phyloP scores from a whole-genome alignment of 345 rosid species.

The Camelina hispida region DNA sequence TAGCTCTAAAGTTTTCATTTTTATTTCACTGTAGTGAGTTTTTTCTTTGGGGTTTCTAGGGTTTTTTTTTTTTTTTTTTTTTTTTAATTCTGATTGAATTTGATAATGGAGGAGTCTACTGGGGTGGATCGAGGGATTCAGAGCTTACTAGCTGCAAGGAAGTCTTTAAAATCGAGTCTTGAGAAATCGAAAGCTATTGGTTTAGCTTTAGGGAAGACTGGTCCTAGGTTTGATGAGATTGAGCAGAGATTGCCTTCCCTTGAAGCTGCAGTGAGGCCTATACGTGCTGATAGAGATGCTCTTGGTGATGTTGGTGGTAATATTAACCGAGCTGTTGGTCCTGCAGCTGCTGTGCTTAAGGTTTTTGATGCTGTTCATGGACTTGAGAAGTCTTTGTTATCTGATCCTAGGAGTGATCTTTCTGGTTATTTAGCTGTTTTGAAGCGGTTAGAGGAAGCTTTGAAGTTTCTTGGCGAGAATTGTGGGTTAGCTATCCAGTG shows the following conservation, averaged over 20 bases:
- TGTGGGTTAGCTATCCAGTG: constrained; percentile 97
- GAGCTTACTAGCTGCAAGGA: constrained; percentile 69
- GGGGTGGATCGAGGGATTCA: constrained; percentile 41
- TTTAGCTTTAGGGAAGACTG: constrained; percentile 60
- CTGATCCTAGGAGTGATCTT: constrained; percentile 83
- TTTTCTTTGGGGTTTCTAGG: constrained; percentile 31
- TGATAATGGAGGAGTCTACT: constrained; percentile 53
- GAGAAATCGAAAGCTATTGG: constrained; percentile 82
- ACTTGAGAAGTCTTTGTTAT: constrained; percentile 81
- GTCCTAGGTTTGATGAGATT: constrained; percentile 85
- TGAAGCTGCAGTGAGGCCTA: constrained; percentile 89
- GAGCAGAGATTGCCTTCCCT: constrained; percentile 72
- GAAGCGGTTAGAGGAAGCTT: constrained; percentile 91
- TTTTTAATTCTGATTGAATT: constrained; percentile 25
- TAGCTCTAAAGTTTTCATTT: constrained; percentile 22
- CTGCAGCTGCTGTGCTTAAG: constrained; percentile 98
- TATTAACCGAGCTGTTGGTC: constrained; percentile 97
- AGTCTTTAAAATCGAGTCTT: constrained; percentile 68
- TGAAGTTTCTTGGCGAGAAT: constrained; percentile 88
- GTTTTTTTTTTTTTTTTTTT: too few species aligned
- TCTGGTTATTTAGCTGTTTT: constrained; percentile 83
- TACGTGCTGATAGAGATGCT: constrained; percentile 91
- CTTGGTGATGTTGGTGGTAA: constrained; percentile 85
- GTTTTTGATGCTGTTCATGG: constrained; percentile 99
- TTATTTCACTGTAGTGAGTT: constrained; percentile 26